Base-by-base conservation (phyloP, 495 filamentous ascomycete species). In the Neurospora tetrasperma region DNA sequence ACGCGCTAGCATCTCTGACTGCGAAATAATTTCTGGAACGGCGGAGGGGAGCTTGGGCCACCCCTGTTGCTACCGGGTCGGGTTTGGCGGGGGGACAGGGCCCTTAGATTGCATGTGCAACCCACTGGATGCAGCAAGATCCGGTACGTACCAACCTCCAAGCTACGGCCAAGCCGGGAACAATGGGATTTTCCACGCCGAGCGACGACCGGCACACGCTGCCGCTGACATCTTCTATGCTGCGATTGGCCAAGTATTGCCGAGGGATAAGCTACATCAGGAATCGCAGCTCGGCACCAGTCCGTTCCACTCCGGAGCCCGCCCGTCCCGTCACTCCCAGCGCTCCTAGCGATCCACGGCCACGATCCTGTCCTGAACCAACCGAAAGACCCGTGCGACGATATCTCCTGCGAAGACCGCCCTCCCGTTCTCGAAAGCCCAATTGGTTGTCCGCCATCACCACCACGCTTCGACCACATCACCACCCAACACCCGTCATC, bases 1-100 rank as follows among this genome's bases (percentile, higher is more conserved):
- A 62, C 70, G 43, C 42, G 23, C 70, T 35, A 71, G 27, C 70
- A 27, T 48, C 70, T 48, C 44, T 23, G n/a, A 62, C 54, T 62
- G 54, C 12, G 12, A 71, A 71, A 71, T 39, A 41, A 66, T 68
- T 71, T 71, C 43, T 38, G 70, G 41, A 20, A 31, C 12, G 23
- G 31, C 70, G 35, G 44, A 46, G n/a, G 18, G 44, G 70, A 71
- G 70, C 70, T 71, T 71, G 70, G 70, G 39, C 70, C 70, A 71
- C 31, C 23, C 54, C 43, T 31, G 43, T 68, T 35, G n/a, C n/a
- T 35, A 16, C 18, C 31, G 41, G 35, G 40, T 42, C 70, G 70
- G 69, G 38, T 71, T 71, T 41, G 70, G 48, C n/a, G 48, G 70
- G 31, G 14, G 7, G 39, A 8, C 42, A 20, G 20, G 39, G 62